These are phyloP conservation scores for Lotus japonicus DNA, from an alignment of 306 rosid genomes.

Conservation along the genomic window DNA sequence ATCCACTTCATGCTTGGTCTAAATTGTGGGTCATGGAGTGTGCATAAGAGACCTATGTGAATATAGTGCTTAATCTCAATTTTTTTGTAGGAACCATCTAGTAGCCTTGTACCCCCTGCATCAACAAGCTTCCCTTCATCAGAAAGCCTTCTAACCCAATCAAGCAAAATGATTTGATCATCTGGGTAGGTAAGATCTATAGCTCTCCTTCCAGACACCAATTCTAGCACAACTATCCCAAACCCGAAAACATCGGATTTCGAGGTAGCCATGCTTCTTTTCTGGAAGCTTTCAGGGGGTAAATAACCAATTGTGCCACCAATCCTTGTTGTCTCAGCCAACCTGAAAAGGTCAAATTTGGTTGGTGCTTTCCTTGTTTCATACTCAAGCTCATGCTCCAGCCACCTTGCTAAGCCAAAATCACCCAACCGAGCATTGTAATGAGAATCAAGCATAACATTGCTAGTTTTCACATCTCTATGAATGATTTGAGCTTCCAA, in stretches of 20 bases:
- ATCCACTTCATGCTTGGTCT: conserved; percentile 82
- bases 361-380: conserved; percentile 26
- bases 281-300: conserved; percentile 77
- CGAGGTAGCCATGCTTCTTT: conserved; percentile 50
- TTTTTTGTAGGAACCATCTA: conserved; percentile 47
- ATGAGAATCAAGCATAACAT: conserved; percentile 75
- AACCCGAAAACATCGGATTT: conserved; percentile 86
- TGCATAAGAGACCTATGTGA: conserved; percentile 68
- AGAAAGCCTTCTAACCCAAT: conserved; percentile 64
- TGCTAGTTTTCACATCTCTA: conserved; percentile 75
- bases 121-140: conserved; percentile 46
- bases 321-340: conserved; percentile 66
- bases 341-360: conserved; percentile 41
- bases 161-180: conserved; percentile 68
- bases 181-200: conserved; percentile 67
- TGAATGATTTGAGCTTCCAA: conserved; percentile 77
- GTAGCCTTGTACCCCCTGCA: conserved; percentile 42
- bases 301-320: conserved; percentile 87
- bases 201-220: conserved; percentile 71
- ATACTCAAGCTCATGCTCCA: conserved; percentile 70
- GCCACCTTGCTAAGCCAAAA: conserved; percentile 86
- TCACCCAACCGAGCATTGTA: conserved; percentile 77
- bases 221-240: conserved; percentile 71
- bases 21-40: conserved; percentile 56
- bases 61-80: conserved; percentile 48